Base-by-base conservation (phyloP, 2,329 filamentous ascomycete genomes). In the Trichophyton simii region DNA sequence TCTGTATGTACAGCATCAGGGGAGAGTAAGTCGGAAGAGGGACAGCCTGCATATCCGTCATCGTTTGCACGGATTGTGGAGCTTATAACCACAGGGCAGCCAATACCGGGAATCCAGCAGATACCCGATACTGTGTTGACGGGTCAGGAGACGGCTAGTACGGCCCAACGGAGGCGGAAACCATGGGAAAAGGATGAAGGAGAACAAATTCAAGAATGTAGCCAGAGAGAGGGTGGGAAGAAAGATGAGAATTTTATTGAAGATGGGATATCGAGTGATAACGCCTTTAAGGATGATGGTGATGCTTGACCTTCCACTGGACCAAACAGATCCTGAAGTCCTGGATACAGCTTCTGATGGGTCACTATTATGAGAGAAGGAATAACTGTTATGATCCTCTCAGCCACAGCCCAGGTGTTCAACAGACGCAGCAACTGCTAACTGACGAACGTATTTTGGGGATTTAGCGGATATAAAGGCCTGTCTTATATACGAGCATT, bases 31-130 rank as follows among this genome's bases (percentile, higher is more conserved):
- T 36, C 60, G n/a, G 50, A 68, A 31, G 63, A 66, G 55, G 75
- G 75, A 42, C 79, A 82, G 54, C 87, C 89, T 42, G 82, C 83
- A 0, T 95, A 95, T 68, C 91, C 91, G 2, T 86, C 85, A 57
- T 87, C 85, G 0, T 96, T 96, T 72, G 87, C 88, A 6, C 85
- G 92, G 66, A 90, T 96, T 64, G 86, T 95, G 61, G 87, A 89
- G 68, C 82, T 95, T 60, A 88, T 96, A 60, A 88, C 89, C 25
- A 86, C 84, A 31, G 90, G 90, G 60, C 85, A 89, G 67, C 86
- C 88, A 0, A 87, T 96, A 50, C 90, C 91, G 0, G 91, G 91
- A 0, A 95, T 96, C 69, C 85, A 86, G 67, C 84, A 95, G 65
- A 92, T 96, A 60, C 90, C 91, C 3, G 83, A 89, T 66, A 94